A percentile compares a stretch with the other conserved stretches of the same genome.
Evolutionary conservation across 305 asterid genomes (phyloP).

Genomic region (Caryopteris hybrid): DNA sequence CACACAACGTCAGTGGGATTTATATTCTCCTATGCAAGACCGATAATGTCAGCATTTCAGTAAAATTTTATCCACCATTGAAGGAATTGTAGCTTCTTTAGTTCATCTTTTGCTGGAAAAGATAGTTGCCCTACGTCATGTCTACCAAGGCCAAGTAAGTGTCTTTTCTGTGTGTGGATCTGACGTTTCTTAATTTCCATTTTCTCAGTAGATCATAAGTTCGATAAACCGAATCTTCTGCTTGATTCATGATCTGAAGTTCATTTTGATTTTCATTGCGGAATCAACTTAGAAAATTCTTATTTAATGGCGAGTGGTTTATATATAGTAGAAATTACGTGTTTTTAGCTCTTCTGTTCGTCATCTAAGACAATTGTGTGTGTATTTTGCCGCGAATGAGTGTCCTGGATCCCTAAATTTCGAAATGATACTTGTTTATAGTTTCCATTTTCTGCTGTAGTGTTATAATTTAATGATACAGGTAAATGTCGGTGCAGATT

Average conservation of each 20-base stretch:
- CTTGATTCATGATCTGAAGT: conserved; percentile 3
- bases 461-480: background rate
- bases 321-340: background rate
- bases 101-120: background rate
- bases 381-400: background rate
- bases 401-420: conserved; percentile 21
- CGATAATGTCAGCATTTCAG: conserved; percentile 37
- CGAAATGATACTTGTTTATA: conserved; percentile 4
- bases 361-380: background rate
- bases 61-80: background rate
- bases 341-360: background rate
- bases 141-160: conserved; percentile 82
- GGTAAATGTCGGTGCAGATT: background rate
- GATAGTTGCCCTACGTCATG: conserved; percentile 35
- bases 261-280: conserved; percentile 1
- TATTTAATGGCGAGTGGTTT: background rate
- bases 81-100: background rate
- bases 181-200: conserved; percentile 24
- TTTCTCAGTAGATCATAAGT: conserved; percentile 11
- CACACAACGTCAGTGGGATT: background rate
- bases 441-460: background rate
- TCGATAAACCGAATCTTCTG: background rate
- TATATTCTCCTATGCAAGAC: background rate
- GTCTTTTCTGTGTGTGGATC: conserved; percentile 36
- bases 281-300: background rate